phyloP scores from a whole-genome alignment of 768 basidiomycete species.

The Kwoniella dejecticola region DNA sequence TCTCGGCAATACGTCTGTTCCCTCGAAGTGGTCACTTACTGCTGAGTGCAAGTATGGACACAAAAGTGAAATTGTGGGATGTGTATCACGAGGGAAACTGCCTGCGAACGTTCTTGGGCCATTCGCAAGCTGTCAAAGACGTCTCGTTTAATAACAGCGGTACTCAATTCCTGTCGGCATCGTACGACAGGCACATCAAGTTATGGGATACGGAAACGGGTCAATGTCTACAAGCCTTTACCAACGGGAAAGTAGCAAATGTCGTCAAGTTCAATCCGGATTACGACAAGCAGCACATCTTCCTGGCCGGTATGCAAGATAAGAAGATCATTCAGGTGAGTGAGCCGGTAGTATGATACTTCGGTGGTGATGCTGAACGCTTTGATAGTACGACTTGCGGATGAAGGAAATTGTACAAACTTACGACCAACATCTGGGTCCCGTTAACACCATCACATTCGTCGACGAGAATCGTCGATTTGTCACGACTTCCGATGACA shows the following conservation, averaged over 20 bases:
- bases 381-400: conserved; percentile 85
- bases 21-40: conserved; percentile 90
- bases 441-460: conserved; percentile 98
- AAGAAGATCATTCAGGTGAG: conserved; percentile 97
- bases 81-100: conserved; percentile 96
- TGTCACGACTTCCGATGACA: conserved; percentile 97
- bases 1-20: conserved; percentile 89
- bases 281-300: conserved; percentile 91
- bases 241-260: conserved; percentile 96
- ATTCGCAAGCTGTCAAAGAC: conserved; percentile 94
- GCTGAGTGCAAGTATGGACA: conserved; percentile 95
- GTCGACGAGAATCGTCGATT: conserved; percentile 97
- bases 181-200: conserved; percentile 96
- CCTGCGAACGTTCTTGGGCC: conserved; percentile 93
- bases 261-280: conserved; percentile 95
- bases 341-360: background rate
- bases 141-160: conserved; percentile 94
- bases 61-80: conserved; percentile 98
- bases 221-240: conserved; percentile 93
- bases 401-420: conserved; percentile 95
- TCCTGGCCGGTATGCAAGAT: conserved; percentile 97
- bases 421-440: conserved; percentile 97
- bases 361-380: background rate
- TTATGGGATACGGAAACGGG: conserved; percentile 98
- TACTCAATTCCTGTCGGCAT: conserved; percentile 81